Evolutionary conservation across 2,329 filamentous ascomycete species (phyloP).

Genomic region (Plenodomus biglobosus): DNA sequence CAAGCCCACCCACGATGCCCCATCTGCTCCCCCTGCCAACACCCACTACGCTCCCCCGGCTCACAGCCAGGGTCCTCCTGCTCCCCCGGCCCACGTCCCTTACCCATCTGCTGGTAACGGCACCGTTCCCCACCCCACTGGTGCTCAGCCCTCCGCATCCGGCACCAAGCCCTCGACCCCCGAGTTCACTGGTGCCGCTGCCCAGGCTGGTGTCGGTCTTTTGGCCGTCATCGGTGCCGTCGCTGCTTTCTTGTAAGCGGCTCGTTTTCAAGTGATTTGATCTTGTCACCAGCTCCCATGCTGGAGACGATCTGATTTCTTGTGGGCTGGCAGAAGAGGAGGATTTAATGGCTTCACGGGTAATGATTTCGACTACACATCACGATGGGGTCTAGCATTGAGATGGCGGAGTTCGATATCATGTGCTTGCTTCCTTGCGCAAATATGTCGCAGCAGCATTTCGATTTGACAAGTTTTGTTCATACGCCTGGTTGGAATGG

Average conservation of each 20-base stretch:
- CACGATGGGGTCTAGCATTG: slow-evolving; percentile 39
- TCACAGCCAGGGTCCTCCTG: neutral
- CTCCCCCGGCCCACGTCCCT: slow-evolving; percentile 2
- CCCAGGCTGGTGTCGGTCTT: slow-evolving; percentile 55
- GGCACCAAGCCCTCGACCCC: slow-evolving; percentile 29
- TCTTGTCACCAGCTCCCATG: slow-evolving; percentile 2
- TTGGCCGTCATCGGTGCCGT: slow-evolving; percentile 56
- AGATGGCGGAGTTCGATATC: slow-evolving; percentile 36
- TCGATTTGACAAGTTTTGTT: slow-evolving; percentile 37
- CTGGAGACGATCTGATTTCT: slow-evolving; percentile 7
- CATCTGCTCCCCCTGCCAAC: neutral
- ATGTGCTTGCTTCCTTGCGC: slow-evolving; percentile 26
- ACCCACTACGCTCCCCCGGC: neutral
- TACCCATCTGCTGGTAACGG: slow-evolving; percentile 26
- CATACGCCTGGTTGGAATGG: slow-evolving; percentile 39
- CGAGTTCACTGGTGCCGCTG: slow-evolving; percentile 56
- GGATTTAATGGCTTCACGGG: slow-evolving; percentile 31
- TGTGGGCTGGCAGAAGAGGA: slow-evolving; percentile 17
- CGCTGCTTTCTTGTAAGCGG: slow-evolving; percentile 43
- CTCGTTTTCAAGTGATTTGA: slow-evolving; percentile 19
- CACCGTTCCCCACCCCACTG: slow-evolving; percentile 17
- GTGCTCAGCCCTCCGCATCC: slow-evolving; percentile 27
- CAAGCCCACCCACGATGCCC: slow-evolving; percentile 17
- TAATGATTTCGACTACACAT: slow-evolving; percentile 37
- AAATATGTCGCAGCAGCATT: slow-evolving; percentile 33